These are phyloP conservation scores for Epichloe typhina DNA, from an alignment of 2,329 filamentous ascomycete species.

Conservation along the genomic window DNA sequence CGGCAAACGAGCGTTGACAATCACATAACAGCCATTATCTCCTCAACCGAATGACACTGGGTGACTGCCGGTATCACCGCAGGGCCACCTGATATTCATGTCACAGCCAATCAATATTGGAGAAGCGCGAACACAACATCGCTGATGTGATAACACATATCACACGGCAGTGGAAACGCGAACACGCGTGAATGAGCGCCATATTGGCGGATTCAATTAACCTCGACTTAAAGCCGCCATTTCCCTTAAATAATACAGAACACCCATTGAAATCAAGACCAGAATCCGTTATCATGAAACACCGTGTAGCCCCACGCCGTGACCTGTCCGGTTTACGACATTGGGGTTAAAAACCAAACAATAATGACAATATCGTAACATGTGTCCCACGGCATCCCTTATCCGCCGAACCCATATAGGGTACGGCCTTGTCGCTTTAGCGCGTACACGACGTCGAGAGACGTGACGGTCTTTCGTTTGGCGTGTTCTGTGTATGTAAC, in stretches of 20 bases:
- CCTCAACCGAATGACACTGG: no score
- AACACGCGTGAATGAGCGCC: conserved; percentile 7
- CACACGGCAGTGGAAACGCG: neutral
- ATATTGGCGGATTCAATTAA: conserved; percentile 19
- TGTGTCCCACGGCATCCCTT: conserved; percentile 20
- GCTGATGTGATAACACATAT: no score
- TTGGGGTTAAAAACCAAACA: neutral
- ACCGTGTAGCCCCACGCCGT: conserved; percentile 16
- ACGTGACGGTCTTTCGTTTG: conserved; percentile 69
- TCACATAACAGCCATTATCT: no score
- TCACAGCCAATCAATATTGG: no score
- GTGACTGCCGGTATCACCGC: no score
- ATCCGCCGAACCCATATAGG: conserved; percentile 84
- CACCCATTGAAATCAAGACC: conserved; percentile 14
- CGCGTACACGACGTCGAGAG: conserved; percentile 53
- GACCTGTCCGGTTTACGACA: neutral
- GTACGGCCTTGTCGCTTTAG: conserved; percentile 60
- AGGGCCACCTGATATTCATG: no score
- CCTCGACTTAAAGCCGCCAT: conserved; percentile 17
- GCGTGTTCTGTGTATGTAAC: conserved; percentile 71
- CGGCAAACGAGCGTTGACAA: no score
- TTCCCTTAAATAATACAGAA: conserved; percentile 30
- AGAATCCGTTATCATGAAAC: conserved; percentile 26
- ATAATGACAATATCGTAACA: conserved; percentile 22
- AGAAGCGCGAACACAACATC: no score